Base-by-base conservation (phyloP, 208 protist species). In the Trypanosoma caninum region DNA sequence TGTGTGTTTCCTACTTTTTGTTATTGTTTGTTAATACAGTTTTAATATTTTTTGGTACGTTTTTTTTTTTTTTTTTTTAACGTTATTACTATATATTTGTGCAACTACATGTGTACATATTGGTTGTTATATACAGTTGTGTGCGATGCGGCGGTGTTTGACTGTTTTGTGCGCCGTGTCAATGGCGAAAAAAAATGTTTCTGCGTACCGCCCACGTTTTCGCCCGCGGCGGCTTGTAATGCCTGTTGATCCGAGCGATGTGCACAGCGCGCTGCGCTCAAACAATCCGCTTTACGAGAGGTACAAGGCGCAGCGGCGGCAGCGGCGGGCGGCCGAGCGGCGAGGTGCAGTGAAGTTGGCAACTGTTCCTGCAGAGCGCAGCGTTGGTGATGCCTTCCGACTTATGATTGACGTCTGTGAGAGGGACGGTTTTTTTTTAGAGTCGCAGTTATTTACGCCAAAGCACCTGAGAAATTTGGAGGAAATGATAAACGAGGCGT, bases 191-290 rank as follows among this genome's bases (percentile, higher is more conserved):
- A 72, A 77, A 59, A 74, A 75, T 11, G 65, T 20, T 41, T 62
- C 76, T 2, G 84, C 44, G 28, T 93, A 95, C 74, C 84, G 80
- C 45, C 89, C 89, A 8, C 74, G 77, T 20, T 93, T 91, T 62
- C 80, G 89, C 10, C 89, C 89, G 3, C 75, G 89, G 0, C 78
- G 86, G 41, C 60, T 95, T 23, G 84, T 93, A n/a, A 91, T 95
- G 89, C 89, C 89, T 1, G 84, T 93, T 6, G 75, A 93, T 65
- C 77, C 82, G 10, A 74, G 65, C 57, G 74, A 87, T 50, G 65
- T 92, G 4, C 74, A 93, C 76, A 69, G 64, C 37, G 16, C 41
- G 7, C 40, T 59, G 45, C 83, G 89, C 8, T 71, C 84, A 1
- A 54, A 65, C 6, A 90, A 88, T 56, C 83, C 65, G 8, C 30